A percentile compares a stretch with the other conserved stretches of the same genome.
phyloP scores from a whole-genome alignment of 306 rosid genomes.

The Castanea sativa region DNA sequence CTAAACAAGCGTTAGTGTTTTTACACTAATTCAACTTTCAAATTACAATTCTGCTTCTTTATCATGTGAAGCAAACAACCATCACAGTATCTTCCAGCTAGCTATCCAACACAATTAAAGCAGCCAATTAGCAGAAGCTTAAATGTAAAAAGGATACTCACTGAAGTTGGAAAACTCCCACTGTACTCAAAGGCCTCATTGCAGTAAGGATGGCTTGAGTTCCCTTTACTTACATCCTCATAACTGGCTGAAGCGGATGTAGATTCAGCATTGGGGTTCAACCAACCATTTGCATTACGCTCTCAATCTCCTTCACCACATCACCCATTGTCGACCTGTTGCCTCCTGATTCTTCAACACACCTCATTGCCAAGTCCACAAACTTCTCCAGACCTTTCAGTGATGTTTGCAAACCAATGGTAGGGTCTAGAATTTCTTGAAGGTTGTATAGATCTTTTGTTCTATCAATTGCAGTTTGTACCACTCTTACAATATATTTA shows the following conservation, averaged over 20 bases:
- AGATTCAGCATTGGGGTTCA: conserved; percentile 26
- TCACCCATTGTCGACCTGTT: conserved; percentile 41
- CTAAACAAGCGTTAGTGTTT: too few species aligned
- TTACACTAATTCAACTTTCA: too few species aligned
- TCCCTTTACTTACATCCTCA: not conserved
- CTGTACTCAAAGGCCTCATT: conserved; percentile 7
- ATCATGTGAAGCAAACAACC: too few species aligned
- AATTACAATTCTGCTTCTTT: too few species aligned
- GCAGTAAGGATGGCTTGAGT: conserved; percentile 5
- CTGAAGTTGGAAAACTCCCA: not conserved
- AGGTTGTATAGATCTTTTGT: conserved; percentile 32
- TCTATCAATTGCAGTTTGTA: conserved; percentile 19
- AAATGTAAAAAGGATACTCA: not conserved
- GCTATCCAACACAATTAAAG: too few species aligned
- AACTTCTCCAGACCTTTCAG: conserved; percentile 28
- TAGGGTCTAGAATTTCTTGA: conserved; percentile 22
- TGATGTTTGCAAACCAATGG: conserved; percentile 11
- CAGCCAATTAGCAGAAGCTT: not conserved
- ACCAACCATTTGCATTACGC: conserved; percentile 27
- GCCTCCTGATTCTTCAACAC: conserved; percentile 33
- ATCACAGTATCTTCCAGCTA: too few species aligned
- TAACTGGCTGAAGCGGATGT: conserved; percentile 29
- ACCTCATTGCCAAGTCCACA: conserved; percentile 42
- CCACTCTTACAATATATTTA: conserved; percentile 34
- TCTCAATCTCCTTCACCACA: conserved; percentile 47